phyloP scores from a whole-genome alignment of 768 basidiomycete genomes.

The Xanthoconium purpureum region DNA sequence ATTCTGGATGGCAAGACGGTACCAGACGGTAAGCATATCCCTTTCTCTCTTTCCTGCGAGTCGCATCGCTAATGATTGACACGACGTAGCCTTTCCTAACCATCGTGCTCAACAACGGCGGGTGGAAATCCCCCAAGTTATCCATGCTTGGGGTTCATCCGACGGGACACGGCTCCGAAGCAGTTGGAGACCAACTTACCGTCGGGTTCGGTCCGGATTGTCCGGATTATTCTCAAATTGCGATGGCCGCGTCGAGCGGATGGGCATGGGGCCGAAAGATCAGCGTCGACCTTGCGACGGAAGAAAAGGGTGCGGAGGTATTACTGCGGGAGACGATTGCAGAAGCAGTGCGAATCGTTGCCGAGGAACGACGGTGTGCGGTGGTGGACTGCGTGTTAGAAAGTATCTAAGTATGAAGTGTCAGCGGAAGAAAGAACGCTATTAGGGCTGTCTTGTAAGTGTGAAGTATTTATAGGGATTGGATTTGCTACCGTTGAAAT shows the following conservation, averaged over 20 bases:
- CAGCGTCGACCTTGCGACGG: conserved; percentile 24
- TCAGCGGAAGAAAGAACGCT: too few relatives aligned
- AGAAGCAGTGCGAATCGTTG: conserved; percentile 55
- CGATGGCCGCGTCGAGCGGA: conserved; percentile 63
- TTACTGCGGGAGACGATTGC: conserved; percentile 34
- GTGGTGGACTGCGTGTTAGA: conserved; percentile 61
- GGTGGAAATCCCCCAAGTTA: conserved; percentile 62
- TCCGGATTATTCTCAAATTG: conserved; percentile 62
- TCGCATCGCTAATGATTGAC: neutral
- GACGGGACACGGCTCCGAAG: conserved; percentile 46
- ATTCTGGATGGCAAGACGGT: conserved; percentile 72
- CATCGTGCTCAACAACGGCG: conserved; percentile 69
- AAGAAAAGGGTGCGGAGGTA: conserved; percentile 22
- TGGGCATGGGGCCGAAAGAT: conserved; percentile 58
- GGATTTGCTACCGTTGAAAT: too few relatives aligned
- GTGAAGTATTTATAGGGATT: too few relatives aligned
- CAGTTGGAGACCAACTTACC: conserved; percentile 47
- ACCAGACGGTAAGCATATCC: conserved; percentile 50
- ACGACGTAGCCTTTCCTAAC: conserved; percentile 60
- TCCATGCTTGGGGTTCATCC: conserved; percentile 70
- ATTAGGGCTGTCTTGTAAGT: too few relatives aligned
- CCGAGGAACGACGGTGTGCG: conserved; percentile 58
- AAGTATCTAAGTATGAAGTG: conserved; percentile 27
- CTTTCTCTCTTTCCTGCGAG: neutral
- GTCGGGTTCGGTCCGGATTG: conserved; percentile 62